These are phyloP conservation scores for Micromonas commoda DNA, from an alignment of 139 green algal genomes.

Conservation along the genomic window DNA sequence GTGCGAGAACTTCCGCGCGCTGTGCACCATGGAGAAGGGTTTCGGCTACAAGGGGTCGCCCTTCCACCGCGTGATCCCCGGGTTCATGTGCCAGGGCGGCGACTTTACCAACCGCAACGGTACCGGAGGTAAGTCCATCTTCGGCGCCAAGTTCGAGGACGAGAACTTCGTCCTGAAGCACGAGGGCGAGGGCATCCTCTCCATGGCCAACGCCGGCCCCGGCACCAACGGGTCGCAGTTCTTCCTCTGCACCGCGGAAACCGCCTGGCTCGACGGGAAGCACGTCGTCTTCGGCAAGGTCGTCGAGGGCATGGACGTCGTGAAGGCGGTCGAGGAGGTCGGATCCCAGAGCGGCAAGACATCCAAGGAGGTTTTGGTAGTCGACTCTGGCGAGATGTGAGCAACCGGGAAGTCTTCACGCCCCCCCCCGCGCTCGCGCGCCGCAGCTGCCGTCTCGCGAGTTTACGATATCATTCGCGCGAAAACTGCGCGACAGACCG, in stretches of 20 bases:
- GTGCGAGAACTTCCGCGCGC: slow-evolving; percentile 49
- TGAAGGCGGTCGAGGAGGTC: slow-evolving; percentile 79
- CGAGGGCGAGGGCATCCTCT: slow-evolving; percentile 42
- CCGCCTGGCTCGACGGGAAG: slow-evolving; percentile 63
- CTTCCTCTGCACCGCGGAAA: slow-evolving; percentile 73
- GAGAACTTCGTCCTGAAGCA: slow-evolving; percentile 86
- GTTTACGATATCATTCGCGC: no score
- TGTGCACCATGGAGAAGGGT: slow-evolving; percentile 51
- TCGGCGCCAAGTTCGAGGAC: slow-evolving; percentile 53
- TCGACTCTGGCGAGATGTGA: slow-evolving; percentile 63
- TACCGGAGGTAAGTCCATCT: slow-evolving; percentile 56
- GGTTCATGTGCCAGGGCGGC: slow-evolving; percentile 46
- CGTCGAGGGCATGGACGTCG: slow-evolving; percentile 88
- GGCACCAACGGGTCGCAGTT: slow-evolving; percentile 72
- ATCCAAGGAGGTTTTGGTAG: slow-evolving; percentile 64
- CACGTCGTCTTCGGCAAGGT: slow-evolving; percentile 95
- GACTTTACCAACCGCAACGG: slow-evolving; percentile 53
- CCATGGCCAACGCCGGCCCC: slow-evolving; percentile 52
- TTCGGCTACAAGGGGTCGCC: slow-evolving; percentile 40
- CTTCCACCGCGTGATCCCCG: slow-evolving; percentile 55
- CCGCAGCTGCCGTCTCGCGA: no score
- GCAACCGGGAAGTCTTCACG: background rate
- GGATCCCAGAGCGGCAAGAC: slow-evolving; percentile 67
- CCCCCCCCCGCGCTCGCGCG: background rate
- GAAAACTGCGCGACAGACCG: no score